phyloP scores from a whole-genome alignment of 306 rosid genomes.

The Sesbania bispinosa region DNA sequence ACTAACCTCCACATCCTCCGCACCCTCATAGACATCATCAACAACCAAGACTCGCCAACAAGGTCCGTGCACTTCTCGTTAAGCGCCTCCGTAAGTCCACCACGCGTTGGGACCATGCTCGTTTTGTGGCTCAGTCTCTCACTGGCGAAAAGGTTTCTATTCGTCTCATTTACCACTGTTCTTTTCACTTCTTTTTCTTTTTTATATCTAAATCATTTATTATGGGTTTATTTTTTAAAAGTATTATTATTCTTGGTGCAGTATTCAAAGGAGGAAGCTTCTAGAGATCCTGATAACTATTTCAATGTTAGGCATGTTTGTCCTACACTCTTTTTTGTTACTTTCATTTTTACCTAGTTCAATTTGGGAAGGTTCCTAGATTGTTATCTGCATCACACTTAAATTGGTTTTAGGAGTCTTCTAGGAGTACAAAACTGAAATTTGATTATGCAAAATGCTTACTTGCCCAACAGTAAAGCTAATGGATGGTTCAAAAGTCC shows the following conservation, averaged over 20 bases:
- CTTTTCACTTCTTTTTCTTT: neutral
- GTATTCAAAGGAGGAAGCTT: conserved; percentile 90
- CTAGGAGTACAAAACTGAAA: neutral
- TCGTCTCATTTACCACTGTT: too few species aligned
- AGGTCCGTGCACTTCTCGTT: conserved; percentile 79
- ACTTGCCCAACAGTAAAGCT: conserved; percentile 96
- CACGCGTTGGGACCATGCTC: conserved; percentile 98
- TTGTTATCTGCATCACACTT: neutral
- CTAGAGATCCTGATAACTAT: conserved; percentile 87
- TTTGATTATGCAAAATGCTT: conserved; percentile 30
- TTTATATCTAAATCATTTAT: neutral
- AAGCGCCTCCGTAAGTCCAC: conserved; percentile 94
- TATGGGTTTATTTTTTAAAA: too few species aligned
- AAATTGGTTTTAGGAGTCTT: neutral
- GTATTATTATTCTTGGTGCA: conserved; percentile 20
- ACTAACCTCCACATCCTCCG: too few species aligned
- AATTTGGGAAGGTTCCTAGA: too few species aligned
- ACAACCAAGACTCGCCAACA: too few species aligned
- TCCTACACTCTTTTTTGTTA: neutral
- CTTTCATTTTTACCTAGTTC: too few species aligned
- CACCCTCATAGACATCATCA: too few species aligned
- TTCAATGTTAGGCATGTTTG: conserved; percentile 75
- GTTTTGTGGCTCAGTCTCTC: conserved; percentile 71
- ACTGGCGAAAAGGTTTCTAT: conserved; percentile 70
- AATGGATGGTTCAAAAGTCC: conserved; percentile 84